Percentiles rank a stretch among this genome's conserved stretches.
Evolutionary conservation across 768 basidiomycete genomes (phyloP).

Genomic region (Solioccasus polychromus): DNA sequence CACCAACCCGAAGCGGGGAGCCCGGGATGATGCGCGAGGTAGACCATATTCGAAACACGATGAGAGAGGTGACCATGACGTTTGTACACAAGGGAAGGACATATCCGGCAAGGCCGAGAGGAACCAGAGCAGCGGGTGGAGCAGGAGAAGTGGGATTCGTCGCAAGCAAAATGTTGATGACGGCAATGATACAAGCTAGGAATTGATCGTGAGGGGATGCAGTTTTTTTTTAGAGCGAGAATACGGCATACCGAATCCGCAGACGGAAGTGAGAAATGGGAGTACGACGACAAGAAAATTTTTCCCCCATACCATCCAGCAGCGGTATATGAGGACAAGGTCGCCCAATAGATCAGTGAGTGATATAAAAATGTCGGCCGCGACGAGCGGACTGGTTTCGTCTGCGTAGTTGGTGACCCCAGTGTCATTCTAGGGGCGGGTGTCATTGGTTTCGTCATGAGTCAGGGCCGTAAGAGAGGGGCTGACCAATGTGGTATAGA

Average conservation of each 20-base stretch:
- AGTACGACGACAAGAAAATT: constrained; percentile 33
- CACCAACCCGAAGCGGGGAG: constrained; percentile 9
- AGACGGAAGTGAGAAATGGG: constrained; percentile 34
- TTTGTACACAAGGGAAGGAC: constrained; percentile 41
- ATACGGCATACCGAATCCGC: constrained; percentile 32
- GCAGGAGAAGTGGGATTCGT: constrained; percentile 29
- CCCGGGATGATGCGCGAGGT: constrained; percentile 14
- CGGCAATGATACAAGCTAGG: constrained; percentile 30
- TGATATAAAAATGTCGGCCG: constrained; percentile 36
- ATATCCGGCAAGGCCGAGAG: constrained; percentile 36
- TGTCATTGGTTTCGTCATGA: background rate
- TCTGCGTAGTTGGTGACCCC: constrained; percentile 28
- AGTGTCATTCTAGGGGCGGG: constrained; percentile 15
- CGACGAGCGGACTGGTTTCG: constrained; percentile 32
- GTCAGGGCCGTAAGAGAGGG: background rate
- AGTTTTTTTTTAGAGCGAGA: background rate
- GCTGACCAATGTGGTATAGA: constrained; percentile 31
- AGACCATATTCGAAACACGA: constrained; percentile 38
- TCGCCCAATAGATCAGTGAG: constrained; percentile 36
- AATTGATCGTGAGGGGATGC: background rate
- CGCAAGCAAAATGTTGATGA: constrained; percentile 28
- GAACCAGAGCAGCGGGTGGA: constrained; percentile 35
- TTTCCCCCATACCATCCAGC: constrained; percentile 39
- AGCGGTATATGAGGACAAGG: constrained; percentile 39
- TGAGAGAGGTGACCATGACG: constrained; percentile 40